Conservation (phyloP, 2,329 filamentous ascomycete species). For the Curvularia eragrostidis region DNA sequence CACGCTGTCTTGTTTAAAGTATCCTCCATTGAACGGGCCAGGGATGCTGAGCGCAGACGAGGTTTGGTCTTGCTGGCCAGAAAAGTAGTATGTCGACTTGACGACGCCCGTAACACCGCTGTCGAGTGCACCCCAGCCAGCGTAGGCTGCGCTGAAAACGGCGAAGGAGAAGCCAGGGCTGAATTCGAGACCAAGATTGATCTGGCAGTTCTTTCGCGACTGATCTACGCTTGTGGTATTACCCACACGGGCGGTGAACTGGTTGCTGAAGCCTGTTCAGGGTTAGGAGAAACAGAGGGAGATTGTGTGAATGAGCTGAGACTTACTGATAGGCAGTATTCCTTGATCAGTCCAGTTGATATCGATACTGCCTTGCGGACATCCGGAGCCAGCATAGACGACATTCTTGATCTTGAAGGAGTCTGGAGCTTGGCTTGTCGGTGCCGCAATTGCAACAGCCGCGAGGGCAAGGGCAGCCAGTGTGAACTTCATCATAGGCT, state of each 20-base stretch:
- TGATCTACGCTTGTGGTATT: slow-evolving; percentile 29
- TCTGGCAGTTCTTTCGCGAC: slow-evolving; percentile 49
- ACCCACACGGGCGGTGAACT: slow-evolving; percentile 44
- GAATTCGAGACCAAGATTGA: slow-evolving; percentile 45
- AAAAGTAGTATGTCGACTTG: slow-evolving; percentile 49
- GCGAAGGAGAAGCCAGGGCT: slow-evolving; percentile 48
- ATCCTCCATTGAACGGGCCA: slow-evolving; percentile 54
- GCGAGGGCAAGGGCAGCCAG: slow-evolving; percentile 34
- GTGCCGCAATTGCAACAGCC: slow-evolving; percentile 29
- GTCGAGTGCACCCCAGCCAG: slow-evolving; percentile 47
- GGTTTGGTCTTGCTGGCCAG: slow-evolving; percentile 39
- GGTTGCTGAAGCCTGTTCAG: slow-evolving; percentile 37
- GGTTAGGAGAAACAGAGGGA: slow-evolving; percentile 4
- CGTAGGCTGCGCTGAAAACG: slow-evolving; percentile 46
- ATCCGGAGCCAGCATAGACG: slow-evolving; percentile 44
- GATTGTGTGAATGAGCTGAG: not conserved
- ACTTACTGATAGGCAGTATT: slow-evolving; percentile 43
- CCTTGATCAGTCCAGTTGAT: slow-evolving; percentile 40
- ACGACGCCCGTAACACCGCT: slow-evolving; percentile 44
- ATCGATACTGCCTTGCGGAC: slow-evolving; percentile 47
- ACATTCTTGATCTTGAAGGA: slow-evolving; percentile 44
- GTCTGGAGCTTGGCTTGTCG: slow-evolving; percentile 28
- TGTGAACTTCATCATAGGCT: slow-evolving; percentile 35
- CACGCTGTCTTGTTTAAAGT: slow-evolving; percentile 54
- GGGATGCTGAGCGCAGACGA: slow-evolving; percentile 35